Conservation (phyloP, 1,284 basidiomycete genomes). For the Omphalotus olearius region DNA sequence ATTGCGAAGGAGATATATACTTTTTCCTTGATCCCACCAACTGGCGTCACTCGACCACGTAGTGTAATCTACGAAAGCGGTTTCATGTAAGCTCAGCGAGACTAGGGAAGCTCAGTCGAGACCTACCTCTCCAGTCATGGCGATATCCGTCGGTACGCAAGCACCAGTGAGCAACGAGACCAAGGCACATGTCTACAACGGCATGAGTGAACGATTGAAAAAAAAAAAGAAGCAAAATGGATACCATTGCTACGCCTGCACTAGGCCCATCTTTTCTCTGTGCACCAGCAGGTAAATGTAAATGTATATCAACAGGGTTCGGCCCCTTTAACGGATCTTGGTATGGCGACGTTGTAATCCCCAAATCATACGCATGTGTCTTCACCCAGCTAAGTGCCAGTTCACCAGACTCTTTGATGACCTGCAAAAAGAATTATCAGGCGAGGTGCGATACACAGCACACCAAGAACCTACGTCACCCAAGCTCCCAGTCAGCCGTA, state of each 20-base stretch:
- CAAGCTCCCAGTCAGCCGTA: constrained; percentile 79
- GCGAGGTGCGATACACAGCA: neutral
- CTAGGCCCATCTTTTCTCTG: constrained; percentile 91
- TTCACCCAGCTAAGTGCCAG: constrained; percentile 87
- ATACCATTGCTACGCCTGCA: constrained; percentile 84
- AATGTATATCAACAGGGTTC: constrained; percentile 73
- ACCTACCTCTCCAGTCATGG: constrained; percentile 80
- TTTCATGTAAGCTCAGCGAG: neutral
- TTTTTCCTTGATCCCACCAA: constrained; percentile 83
- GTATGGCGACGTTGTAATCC: constrained; percentile 63
- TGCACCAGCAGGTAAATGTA: constrained; percentile 85
- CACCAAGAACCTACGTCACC: constrained; percentile 51
- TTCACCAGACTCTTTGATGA: constrained; percentile 88
- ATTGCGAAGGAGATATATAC: constrained; percentile 22
- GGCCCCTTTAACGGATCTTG: constrained; percentile 74
- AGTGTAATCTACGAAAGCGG: constrained; percentile 56
- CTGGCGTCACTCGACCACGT: constrained; percentile 73
- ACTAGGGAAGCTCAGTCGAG: neutral
- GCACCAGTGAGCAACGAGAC: constrained; percentile 79
- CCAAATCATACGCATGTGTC: constrained; percentile 76
- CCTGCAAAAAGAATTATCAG: constrained; percentile 25
- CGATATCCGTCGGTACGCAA: constrained; percentile 62
- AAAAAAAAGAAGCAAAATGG: constrained; percentile 9
- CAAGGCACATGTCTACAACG: constrained; percentile 67
- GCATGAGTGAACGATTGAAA: constrained; percentile 3